These are phyloP conservation scores for Noccaea caerulescens DNA, from an alignment of 345 rosid genomes.

Conservation along the genomic window DNA sequence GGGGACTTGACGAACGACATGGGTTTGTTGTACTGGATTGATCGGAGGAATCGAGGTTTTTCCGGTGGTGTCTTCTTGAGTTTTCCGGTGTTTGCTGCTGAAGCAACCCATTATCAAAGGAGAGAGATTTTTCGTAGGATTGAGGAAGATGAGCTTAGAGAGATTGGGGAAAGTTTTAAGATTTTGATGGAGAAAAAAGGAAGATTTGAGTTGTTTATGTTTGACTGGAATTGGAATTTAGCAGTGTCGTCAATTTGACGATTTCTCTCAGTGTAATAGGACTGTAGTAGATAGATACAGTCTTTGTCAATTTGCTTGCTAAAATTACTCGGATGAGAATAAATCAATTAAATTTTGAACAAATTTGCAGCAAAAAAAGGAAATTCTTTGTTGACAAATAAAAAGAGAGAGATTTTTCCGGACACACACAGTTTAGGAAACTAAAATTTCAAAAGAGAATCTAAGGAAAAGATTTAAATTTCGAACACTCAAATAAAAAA, in stretches of 20 bases:
- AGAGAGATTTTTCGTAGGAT: background rate
- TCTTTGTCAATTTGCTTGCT: slow-evolving; percentile 4
- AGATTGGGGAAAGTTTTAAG: background rate
- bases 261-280: slow-evolving; percentile 6
- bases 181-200: background rate
- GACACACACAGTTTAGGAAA: background rate
- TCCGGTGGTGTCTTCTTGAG: slow-evolving; percentile 42
- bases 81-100: slow-evolving; percentile 50
- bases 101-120: slow-evolving; percentile 61
- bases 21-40: slow-evolving; percentile 41
- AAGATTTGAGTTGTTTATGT: slow-evolving; percentile 23
- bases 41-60: slow-evolving; percentile 31
- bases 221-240: slow-evolving; percentile 30
- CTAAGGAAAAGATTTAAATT: background rate
- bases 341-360: background rate
- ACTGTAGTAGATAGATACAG: background rate
- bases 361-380: background rate
- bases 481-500: background rate
- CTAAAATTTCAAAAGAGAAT: background rate
- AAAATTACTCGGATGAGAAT: background rate
- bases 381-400: background rate
- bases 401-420: background rate
- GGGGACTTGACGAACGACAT: slow-evolving; percentile 35
- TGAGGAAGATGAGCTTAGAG: slow-evolving; percentile 8
- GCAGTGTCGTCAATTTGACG: slow-evolving; percentile 19